Evolutionary conservation across 306 rosid species (phyloP), one percentile per base, ranked within the genome.

Genomic region (Fragaria ananassa): DNA sequence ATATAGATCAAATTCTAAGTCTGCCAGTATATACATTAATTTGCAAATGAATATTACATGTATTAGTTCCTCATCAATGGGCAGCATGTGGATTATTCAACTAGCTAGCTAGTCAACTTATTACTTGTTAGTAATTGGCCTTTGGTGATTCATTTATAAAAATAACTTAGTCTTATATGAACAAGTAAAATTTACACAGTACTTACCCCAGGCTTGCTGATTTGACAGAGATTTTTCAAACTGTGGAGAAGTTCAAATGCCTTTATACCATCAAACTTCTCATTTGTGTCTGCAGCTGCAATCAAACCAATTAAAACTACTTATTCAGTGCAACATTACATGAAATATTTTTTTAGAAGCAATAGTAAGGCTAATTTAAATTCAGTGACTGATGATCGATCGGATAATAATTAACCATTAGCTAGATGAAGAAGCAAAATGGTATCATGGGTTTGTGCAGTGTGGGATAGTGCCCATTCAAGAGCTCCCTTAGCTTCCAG

Each of bases 401-500:
- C 57, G 21, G 57, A 51, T 51, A 18, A 51, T 51, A 18, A 41
- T 6, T 6, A 31, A 54, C 61, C 61, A 54, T 54, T 54, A 21
- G 61, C 60, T 19, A 53, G 60, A 76, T 90, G 92, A 84, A 89
- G 74, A 78, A 95, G 97, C 29, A 92, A 41, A 74, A 95, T 47
- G 37, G 84, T 86, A 60, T 89, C 98, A 21, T 79, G 91, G 51
- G 8, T 69, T 64, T 87, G 97, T 62, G 87, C 86, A 61, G 97
- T 81, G 79, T 95, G 95, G 4, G 97, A 88, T 19, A 95, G 89
- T 12, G 93, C 96, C 97, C 97, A 95, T 42, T 95, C 91, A 68
- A 92, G 91, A 78, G 97, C 96, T 45, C 97, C 97, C 25, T 79
- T 81, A 4, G 96, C 91, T 83, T 92, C 96, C 79, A 81, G 81